Conservation (phyloP, 306 rosid species). For the Oemleria cerasiformis region DNA sequence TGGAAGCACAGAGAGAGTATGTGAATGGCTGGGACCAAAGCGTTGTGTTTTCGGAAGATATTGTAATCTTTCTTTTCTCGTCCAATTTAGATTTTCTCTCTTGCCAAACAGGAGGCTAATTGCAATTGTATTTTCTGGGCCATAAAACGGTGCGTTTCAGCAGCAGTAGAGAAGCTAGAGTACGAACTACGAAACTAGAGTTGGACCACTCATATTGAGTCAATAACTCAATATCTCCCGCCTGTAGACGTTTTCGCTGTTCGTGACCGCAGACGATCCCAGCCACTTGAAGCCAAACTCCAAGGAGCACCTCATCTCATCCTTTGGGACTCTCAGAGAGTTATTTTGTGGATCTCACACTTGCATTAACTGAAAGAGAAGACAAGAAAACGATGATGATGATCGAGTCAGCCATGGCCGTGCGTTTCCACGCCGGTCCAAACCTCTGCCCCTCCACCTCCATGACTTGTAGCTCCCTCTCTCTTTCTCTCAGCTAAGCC, state of each 20-base stretch:
- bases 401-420: constrained; percentile 70
- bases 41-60: neutral
- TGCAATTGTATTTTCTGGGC: neutral
- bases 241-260: neutral
- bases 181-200: no score
- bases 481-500: neutral
- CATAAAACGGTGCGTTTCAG: neutral
- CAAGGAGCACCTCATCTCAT: neutral
- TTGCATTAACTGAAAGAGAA: constrained; percentile 1
- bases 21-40: constrained; percentile 6
- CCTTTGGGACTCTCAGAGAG: neutral
- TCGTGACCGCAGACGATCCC: neutral
- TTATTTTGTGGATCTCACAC: neutral
- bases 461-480: constrained; percentile 37
- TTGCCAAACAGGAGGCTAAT: neutral
- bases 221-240: no score
- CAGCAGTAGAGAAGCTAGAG: neutral
- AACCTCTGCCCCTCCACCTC: constrained; percentile 45
- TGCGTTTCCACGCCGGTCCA: constrained; percentile 51
- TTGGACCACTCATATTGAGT: no score
- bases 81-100: neutral
- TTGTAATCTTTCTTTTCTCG: neutral
- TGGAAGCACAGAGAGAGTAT: neutral
- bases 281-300: neutral
- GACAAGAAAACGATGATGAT: constrained; percentile 28